Base-by-base conservation (phyloP, 805 yeast genomes). In the Myxozyma nipponensis region DNA sequence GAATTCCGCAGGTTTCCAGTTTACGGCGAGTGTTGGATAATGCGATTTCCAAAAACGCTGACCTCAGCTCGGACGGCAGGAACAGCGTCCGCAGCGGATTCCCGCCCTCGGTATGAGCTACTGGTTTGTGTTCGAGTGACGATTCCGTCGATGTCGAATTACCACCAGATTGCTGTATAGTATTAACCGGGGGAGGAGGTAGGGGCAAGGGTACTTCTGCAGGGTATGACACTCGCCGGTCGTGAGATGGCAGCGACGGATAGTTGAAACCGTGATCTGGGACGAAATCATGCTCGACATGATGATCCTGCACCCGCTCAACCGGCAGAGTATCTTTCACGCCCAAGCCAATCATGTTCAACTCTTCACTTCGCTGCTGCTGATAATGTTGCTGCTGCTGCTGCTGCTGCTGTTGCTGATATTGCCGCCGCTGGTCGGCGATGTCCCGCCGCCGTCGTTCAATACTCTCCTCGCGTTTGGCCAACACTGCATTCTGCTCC, bases 1-100 rank as follows among this genome's bases (percentile, higher is more conserved):
- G 69, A 19, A 82, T 78, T 10, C 86, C 87, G 61, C 86, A 82
- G 0, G 86, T 82, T 60, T 82, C 87, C 15, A 82, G 66, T 36
- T 75, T 75, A 15, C 65, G 65, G 1, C 42, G 22, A 0, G 87
- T 82, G 59, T 82, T 82, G 2, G 66, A 54, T 17, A 63, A 57
- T 1, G 86, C 82, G 10, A 78, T 61, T 22, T 63, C 59, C 6
- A 79, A 66, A 57, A 82, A 82, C 22, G 61, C 52, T 1, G 63
- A 49, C 26, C 77, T 69, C 18, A 82, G 65, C 23, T 66, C 65
- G 0, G 64, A 46, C 1, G 86, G 83, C 10, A 81, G 62, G 59
- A 72, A 80, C 1, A 80, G 63, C 0, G 78, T 70, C 46, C 84
- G 69, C 44, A 82, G 62, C 3, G 81, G 77, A 7, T 69, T 69